Evolutionary conservation across 768 basidiomycete genomes (phyloP), one percentile per base, ranked within the genome.

Genomic region (Rhodocollybia butyracea): DNA sequence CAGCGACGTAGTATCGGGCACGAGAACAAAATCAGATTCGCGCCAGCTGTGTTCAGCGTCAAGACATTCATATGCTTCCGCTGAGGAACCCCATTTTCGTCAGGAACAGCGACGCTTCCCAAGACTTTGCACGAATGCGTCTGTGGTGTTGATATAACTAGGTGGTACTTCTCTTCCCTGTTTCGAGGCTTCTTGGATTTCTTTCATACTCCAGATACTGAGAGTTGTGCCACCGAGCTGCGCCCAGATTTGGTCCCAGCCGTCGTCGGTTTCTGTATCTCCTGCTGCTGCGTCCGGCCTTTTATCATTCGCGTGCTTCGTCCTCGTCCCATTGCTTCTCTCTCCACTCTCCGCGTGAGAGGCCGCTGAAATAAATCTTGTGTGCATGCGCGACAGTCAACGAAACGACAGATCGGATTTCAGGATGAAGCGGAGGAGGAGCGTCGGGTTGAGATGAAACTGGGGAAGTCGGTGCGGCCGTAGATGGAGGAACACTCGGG

Each of bases 31-130:
- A 94, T 73, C 42, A 94, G 77, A 67, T 98, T 98, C 29, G 86
- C 86, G 21, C 96, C 96, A 0, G 95, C 96, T 5, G 91, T 96
- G 67, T 95, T 99, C 61, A 99, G 77, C 0, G 92, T 91, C 55
- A 98, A 80, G 51, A 98, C 88, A 65, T 92, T 90, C 0, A 76
- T 76, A 61, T 84, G 89, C 60, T 83, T 81, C 64, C 81, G 78
- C 61, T 1, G 87, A 83, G 1, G 73, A 59, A 11, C 68, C 75
- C 12, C 30, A 31, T 15, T 29, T 4, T 30, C 17, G 32, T 50
- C 48, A 1, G 86, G 86, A 19, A 83, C 74, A 0, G 88, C 87
- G 13, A 92, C 78, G 0, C 88, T n/a, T 81, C 17, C 89, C 90
- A 5, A 91, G 70, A 29, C 91, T 88, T 63, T 88, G 84, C 1